A percentile compares a stretch with the other conserved stretches of the same genome.
phyloP scores from a whole-genome alignment of 495 filamentous ascomycete genomes.

The Amphirosellinia nigrospora region DNA sequence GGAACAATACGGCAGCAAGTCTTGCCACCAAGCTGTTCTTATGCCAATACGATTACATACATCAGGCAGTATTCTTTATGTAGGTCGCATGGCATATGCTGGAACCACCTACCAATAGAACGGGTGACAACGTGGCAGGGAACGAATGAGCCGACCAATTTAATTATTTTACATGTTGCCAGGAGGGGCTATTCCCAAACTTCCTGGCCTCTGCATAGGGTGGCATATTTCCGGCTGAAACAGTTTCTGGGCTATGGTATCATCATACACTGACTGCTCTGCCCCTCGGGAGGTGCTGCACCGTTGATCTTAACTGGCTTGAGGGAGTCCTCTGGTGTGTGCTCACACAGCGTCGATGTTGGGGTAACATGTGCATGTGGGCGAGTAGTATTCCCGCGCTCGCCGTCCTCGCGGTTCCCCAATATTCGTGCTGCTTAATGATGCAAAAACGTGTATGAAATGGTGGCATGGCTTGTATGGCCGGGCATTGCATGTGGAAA shows the following conservation, averaged over 20 bases:
- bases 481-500: constrained; percentile 18
- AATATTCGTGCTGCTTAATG: constrained; percentile 18
- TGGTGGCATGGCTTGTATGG: constrained; percentile 5
- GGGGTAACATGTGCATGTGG: constrained; percentile 21
- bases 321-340: constrained; percentile 4
- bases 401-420: constrained; percentile 19
- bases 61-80: neutral
- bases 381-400: constrained; percentile 23
- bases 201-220: constrained; percentile 12
- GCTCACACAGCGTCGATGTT: neutral
- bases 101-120: neutral
- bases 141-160: neutral
- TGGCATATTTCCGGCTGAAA: constrained; percentile 24
- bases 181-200: constrained; percentile 10
- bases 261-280: constrained; percentile 1
- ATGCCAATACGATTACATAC: constrained; percentile 1
- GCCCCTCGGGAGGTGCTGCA: constrained; percentile 18
- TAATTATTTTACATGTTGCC: neutral
- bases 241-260: constrained; percentile 24
- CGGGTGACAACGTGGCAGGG: neutral
- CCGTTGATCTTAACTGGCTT: constrained; percentile 27
- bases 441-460: neutral
- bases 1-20: neutral
- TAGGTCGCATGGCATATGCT: constrained; percentile 9
- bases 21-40: neutral